phyloP scores from a whole-genome alignment of 1,284 basidiomycete genomes.

The Amylostereum areolatum region DNA sequence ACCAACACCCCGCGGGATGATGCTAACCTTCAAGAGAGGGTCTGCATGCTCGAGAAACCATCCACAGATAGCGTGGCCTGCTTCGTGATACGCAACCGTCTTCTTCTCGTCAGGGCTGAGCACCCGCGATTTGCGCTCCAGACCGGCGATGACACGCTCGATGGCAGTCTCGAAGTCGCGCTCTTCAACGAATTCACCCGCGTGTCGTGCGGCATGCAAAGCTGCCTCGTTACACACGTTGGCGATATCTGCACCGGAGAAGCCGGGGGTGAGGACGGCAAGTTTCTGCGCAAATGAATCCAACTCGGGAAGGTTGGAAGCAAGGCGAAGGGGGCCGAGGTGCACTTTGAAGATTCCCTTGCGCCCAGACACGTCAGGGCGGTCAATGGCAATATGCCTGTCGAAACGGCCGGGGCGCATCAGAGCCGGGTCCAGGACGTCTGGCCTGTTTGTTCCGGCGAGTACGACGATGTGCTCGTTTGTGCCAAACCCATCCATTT shows the following conservation, averaged over 20 bases:
- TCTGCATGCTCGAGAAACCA: constrained; percentile 99
- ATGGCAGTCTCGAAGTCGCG: constrained; percentile 96
- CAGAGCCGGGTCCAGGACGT: constrained; percentile 92
- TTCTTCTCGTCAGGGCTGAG: constrained; percentile 96
- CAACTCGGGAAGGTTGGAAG: constrained; percentile 51
- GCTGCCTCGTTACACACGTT: constrained; percentile 99
- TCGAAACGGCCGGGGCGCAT: constrained; percentile 98
- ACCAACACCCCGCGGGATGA: constrained; percentile 95
- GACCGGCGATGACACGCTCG: constrained; percentile 94
- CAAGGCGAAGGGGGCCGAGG: constrained; percentile 78
- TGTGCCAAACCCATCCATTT: constrained; percentile 99
- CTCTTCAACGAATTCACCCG: constrained; percentile 76
- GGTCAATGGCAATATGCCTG: constrained; percentile 92
- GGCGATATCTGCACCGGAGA: constrained; percentile 97
- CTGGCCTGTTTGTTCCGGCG: constrained; percentile 94
- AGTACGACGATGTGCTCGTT: constrained; percentile 95
- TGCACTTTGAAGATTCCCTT: constrained; percentile 95
- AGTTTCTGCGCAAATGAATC: constrained; percentile 83
- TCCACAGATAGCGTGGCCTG: constrained; percentile 96
- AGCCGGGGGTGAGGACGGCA: constrained; percentile 93
- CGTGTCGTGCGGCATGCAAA: constrained; percentile 86
- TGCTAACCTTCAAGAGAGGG: constrained; percentile 96
- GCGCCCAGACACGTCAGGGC: constrained; percentile 91
- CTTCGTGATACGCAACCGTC: constrained; percentile 98
- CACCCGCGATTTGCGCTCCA: constrained; percentile 94